phyloP scores from a whole-genome alignment of 2,329 filamentous ascomycete species.

The Xylariales sp. region DNA sequence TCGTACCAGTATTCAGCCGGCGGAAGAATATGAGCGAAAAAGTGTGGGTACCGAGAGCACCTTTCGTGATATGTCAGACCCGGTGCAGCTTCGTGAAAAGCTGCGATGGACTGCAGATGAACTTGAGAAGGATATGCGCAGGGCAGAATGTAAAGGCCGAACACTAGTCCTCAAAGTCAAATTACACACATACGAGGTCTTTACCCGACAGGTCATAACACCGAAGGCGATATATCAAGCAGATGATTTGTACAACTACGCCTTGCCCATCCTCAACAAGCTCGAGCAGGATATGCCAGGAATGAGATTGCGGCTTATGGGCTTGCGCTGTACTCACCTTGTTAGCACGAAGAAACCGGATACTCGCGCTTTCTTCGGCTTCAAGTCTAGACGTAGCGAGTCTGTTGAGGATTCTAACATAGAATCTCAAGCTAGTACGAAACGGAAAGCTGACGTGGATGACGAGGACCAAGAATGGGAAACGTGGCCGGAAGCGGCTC shows the following conservation, averaged over 20 bases:
- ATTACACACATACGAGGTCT: constrained; percentile 87
- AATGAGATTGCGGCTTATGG: constrained; percentile 81
- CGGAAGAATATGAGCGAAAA: constrained; percentile 86
- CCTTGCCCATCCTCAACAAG: constrained; percentile 78
- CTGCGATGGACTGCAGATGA: constrained; percentile 78
- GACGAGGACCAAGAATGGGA: constrained; percentile 53
- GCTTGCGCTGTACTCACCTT: constrained; percentile 81
- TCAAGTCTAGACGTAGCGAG: constrained; percentile 32
- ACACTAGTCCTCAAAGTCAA: constrained; percentile 92
- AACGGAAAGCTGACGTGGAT: constrained; percentile 29
- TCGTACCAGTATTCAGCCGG: constrained; percentile 77
- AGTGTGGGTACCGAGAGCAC: constrained; percentile 92
- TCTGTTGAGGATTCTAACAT: constrained; percentile 13
- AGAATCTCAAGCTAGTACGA: constrained; percentile 13
- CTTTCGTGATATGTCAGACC: constrained; percentile 74
- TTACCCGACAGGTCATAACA: constrained; percentile 74
- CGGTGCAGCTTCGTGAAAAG: constrained; percentile 66
- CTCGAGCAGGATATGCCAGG: constrained; percentile 77
- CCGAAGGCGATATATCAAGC: constrained; percentile 68
- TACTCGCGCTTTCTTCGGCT: constrained; percentile 74
- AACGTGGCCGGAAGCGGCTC: constrained; percentile 63
- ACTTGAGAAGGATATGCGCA: constrained; percentile 77
- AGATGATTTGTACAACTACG: constrained; percentile 78
- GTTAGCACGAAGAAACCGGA: constrained; percentile 80
- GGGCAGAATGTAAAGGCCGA: constrained; percentile 80